Evolutionary conservation across 164 flowering plant genomes (phyloP).

Genomic region (Vitis labrusca): DNA sequence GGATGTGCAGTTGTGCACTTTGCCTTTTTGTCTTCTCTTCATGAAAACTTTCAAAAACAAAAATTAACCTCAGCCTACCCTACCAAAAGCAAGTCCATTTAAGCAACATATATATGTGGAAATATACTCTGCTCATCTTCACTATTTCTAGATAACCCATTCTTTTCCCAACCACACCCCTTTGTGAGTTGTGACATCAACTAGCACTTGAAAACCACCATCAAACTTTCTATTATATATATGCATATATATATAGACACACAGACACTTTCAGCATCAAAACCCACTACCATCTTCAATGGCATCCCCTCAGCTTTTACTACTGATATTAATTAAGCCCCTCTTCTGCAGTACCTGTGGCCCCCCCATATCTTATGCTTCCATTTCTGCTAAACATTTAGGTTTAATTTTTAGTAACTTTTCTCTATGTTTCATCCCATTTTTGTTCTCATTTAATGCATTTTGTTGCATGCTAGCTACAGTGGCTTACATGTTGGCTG

Average conservation of each 20-base stretch:
- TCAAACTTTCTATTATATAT: neutral
- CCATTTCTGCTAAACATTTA: neutral
- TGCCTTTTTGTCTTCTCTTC: no score
- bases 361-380: neutral
- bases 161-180: conserved; percentile 2
- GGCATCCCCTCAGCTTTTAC: neutral
- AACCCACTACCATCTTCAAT: neutral
- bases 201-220: neutral
- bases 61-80: no score
- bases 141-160: neutral
- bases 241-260: no score
- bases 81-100: neutral
- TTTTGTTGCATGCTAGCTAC: no score
- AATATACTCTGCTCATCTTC: neutral
- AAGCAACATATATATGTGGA: neutral
- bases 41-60: no score
- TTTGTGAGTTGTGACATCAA: neutral
- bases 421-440: neutral
- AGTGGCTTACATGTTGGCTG: no score
- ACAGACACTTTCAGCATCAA: neutral
- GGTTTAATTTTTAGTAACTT: neutral
- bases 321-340: neutral
- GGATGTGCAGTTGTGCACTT: no score
- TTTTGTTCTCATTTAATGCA: no score
- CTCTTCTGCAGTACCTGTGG: neutral